phyloP scores from a whole-genome alignment of 345 rosid genomes.

The thale cress (Arabidopsis thaliana) region DNA sequence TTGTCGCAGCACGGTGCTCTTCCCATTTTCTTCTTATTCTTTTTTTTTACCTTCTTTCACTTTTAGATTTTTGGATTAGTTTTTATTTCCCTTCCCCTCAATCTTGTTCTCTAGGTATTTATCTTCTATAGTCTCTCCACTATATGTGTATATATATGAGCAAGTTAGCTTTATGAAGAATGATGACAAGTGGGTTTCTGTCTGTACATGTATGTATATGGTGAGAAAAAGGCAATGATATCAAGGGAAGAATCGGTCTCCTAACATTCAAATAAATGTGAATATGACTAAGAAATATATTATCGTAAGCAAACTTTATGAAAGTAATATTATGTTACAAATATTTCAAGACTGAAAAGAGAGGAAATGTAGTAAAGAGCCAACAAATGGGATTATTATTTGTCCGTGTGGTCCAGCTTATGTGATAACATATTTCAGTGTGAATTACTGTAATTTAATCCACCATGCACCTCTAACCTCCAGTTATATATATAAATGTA shows the following conservation, averaged over 20 bases:
- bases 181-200: constrained; percentile 27
- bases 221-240: not conserved
- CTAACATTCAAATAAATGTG: constrained; percentile 16
- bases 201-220: not conserved
- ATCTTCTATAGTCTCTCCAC: constrained; percentile 26
- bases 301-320: constrained; percentile 8
- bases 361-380: not conserved
- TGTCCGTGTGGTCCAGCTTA: constrained; percentile 1
- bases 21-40: constrained; percentile 53
- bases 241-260: constrained; percentile 32
- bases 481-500: not conserved
- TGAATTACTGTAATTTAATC: constrained; percentile 8
- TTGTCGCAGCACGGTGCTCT: constrained; percentile 95
- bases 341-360: not conserved
- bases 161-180: not conserved
- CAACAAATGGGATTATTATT: constrained; percentile 2
- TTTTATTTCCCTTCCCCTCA: constrained; percentile 30
- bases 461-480: not conserved
- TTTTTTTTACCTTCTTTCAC: constrained; percentile 6
- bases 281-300: constrained; percentile 21
- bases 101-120: constrained; percentile 30
- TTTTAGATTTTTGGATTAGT: not conserved
- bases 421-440: not conserved
- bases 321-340: constrained; percentile 22
- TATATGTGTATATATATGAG: constrained; percentile 27